phyloP scores from a whole-genome alignment of 345 rosid species.

The Carallia pectinifolia region DNA sequence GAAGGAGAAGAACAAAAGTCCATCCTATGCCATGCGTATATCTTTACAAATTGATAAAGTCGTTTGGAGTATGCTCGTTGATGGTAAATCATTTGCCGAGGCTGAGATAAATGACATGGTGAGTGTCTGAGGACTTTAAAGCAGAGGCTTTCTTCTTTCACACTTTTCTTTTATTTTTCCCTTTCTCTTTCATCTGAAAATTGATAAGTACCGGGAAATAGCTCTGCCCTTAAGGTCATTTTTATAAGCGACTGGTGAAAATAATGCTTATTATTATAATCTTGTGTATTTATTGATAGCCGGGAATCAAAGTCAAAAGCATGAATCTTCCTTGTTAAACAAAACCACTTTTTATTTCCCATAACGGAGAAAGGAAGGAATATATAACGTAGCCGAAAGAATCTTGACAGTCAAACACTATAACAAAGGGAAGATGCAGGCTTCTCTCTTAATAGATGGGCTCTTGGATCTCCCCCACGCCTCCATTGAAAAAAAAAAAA shows the following conservation, averaged over 20 bases:
- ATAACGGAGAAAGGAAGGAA: not conserved
- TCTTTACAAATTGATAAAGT: constrained; percentile 84
- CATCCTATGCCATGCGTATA: constrained; percentile 97
- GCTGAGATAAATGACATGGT: constrained; percentile 99
- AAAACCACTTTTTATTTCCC: no score
- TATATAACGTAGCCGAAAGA: not conserved
- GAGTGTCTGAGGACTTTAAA: constrained; percentile 31
- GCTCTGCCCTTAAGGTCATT: no score
- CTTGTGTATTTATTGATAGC: no score
- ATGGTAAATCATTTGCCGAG: constrained; percentile 98
- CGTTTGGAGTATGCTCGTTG: constrained; percentile 97
- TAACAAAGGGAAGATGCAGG: not conserved
- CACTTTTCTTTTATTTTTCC: not conserved
- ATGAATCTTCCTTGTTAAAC: no score
- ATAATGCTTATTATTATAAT: no score
- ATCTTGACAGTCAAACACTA: not conserved
- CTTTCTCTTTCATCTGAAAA: not conserved
- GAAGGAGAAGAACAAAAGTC: constrained; percentile 97
- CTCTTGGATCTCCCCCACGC: no score
- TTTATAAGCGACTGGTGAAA: no score
- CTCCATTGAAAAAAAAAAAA: no score
- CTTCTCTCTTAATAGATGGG: no score
- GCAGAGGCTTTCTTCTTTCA: not conserved
- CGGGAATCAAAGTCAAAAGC: no score
- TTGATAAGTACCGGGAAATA: no score